These are phyloP conservation scores for Tulasnella sp. DNA, from an alignment of 768 basidiomycete species.

Conservation along the genomic window DNA sequence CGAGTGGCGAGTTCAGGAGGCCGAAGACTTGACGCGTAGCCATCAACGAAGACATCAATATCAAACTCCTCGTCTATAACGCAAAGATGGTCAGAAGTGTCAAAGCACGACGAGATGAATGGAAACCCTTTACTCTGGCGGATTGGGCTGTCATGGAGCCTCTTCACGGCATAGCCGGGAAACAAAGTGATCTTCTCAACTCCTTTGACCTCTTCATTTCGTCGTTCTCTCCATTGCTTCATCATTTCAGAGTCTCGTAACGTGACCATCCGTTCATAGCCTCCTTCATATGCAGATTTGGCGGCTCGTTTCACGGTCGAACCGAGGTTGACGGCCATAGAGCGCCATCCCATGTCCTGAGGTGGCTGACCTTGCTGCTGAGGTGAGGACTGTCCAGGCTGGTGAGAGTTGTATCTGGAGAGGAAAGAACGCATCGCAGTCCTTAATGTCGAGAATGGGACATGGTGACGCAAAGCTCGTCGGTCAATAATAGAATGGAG, in stretches of 20 bases:
- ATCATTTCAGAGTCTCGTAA: neutral
- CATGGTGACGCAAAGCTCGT: neutral
- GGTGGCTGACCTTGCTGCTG: neutral
- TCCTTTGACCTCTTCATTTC: constrained; percentile 18
- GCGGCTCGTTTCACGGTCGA: neutral
- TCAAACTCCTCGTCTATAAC: constrained; percentile 46
- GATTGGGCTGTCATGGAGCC: constrained; percentile 26
- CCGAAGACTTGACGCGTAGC: constrained; percentile 54
- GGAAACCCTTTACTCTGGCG: constrained; percentile 9
- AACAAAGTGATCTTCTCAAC: constrained; percentile 49
- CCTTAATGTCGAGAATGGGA: neutral
- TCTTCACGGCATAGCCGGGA: constrained; percentile 68
- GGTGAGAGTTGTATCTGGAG: neutral
- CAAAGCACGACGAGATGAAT: neutral
- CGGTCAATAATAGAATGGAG: neutral
- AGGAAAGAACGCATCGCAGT: neutral
- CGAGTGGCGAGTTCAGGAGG: constrained; percentile 52
- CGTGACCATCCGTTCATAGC: neutral
- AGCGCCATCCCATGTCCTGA: neutral
- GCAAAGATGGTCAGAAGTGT: neutral
- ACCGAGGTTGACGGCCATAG: neutral
- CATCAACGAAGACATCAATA: constrained; percentile 63
- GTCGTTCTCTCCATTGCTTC: constrained; percentile 1
- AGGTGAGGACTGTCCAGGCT: neutral
- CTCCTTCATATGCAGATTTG: neutral